Base-by-base conservation (phyloP, 352 stramenopile genomes). In the Phytophthora pseudosyringae region DNA sequence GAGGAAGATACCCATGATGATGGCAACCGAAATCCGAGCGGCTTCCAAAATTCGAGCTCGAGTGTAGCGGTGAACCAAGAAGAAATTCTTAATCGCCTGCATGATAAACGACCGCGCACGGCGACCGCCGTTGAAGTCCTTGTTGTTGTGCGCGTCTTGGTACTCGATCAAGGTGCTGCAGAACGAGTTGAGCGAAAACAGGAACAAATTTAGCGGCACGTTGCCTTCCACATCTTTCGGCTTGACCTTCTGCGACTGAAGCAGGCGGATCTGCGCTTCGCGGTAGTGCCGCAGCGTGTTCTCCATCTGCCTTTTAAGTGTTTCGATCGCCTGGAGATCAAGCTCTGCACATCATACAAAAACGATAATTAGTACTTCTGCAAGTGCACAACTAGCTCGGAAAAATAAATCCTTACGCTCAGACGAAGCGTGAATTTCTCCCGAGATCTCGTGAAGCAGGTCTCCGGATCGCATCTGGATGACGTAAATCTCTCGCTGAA, bases 121-220 rank as follows among this genome's bases (percentile, higher is more conserved):
- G 15, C 74, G 76, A 21, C 58, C 52, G 18, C 69, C 70, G 31
- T 66, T 65, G 52, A 89, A 82, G 11, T 69, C 51, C 54, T 87
- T 91, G 18, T 64, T 73, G 67, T 93, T 93, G 71, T 90, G 80
- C 0, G 32, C 71, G 21, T 80, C 71, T 67, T 91, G 76, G 56
- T 88, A 94, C 43, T 87, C 76, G 31, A 93, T 81, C 13, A 94
- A 41, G 3, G 83, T 92, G 39, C 79, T 82, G 67, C 86, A 95
- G 41, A 93, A 90, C 28, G 86, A 93, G 63, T 95, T 87, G 41
- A 95, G 74, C 28, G 86, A 93, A 54, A 93, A 94, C 3, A 93
- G 62, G 59, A 94, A 94, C 15, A 94, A 59, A 53, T 93, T 92
- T 12, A 94, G 69, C 6, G 86, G 83, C 0, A 93, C 78, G 45